Evolutionary conservation across 2,329 filamentous ascomycete genomes (phyloP).

Genomic region (Raffaelea arxii): DNA sequence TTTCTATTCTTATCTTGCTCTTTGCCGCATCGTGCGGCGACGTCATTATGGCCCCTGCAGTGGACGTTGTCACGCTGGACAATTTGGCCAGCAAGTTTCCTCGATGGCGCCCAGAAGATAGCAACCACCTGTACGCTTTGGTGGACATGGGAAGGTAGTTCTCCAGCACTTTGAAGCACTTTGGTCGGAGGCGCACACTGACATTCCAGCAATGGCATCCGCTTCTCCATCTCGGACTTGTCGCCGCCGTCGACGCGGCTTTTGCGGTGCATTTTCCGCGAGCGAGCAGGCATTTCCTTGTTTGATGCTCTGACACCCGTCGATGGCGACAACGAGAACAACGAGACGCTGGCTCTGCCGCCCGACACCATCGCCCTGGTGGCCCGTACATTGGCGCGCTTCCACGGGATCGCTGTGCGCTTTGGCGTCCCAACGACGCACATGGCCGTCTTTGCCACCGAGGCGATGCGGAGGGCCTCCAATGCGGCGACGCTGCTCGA

Average conservation of each 20-base stretch:
- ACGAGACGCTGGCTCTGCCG: conserved; percentile 31
- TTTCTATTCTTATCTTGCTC: background rate
- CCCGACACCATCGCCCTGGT: conserved; percentile 54
- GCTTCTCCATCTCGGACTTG: conserved; percentile 83
- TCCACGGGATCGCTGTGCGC: conserved; percentile 57
- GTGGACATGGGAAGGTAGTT: conserved; percentile 52
- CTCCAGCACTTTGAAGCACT: background rate
- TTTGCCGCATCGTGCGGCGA: background rate
- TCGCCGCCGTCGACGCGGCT: conserved; percentile 60
- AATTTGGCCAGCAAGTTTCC: conserved; percentile 39
- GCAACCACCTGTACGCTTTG: conserved; percentile 43
- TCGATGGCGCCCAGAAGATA: conserved; percentile 34
- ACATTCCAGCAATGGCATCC: conserved; percentile 68
- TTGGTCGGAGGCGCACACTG: background rate
- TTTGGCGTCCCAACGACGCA: conserved; percentile 57
- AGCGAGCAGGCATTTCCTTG: conserved; percentile 72
- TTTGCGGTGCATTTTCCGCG: conserved; percentile 66
- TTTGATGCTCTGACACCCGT: conserved; percentile 62
- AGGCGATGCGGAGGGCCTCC: conserved; percentile 72
- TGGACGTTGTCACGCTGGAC: conserved; percentile 39
- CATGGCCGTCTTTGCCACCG: conserved; percentile 72
- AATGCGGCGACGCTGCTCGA: conserved; percentile 62
- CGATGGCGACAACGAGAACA: conserved; percentile 12
- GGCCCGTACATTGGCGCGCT: conserved; percentile 55
- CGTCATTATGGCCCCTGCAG: conserved; percentile 19